These are phyloP conservation scores for Stropharia rugosoannulata DNA, from an alignment of 768 basidiomycete species.

Conservation along the genomic window DNA sequence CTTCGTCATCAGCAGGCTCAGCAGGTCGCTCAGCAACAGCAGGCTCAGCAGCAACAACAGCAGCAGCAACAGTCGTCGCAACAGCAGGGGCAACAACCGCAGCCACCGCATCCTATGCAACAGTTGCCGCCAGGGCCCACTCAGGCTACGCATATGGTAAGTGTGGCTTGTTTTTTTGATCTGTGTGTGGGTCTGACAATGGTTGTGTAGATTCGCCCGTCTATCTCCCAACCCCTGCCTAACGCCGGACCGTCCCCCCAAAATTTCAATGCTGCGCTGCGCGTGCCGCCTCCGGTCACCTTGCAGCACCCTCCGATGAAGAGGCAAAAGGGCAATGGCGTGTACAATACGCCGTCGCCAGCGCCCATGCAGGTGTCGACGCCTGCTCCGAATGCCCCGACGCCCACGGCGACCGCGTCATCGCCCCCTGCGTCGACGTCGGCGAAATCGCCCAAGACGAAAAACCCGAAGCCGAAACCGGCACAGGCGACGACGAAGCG, in stretches of 20 bases:
- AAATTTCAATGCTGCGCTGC: constrained; percentile 14
- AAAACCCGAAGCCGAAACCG: constrained; percentile 46
- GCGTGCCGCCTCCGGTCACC: constrained; percentile 15
- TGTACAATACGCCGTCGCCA: constrained; percentile 20
- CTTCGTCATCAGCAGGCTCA: constrained; percentile 19
- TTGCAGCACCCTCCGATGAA: constrained; percentile 21
- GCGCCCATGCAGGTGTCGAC: constrained; percentile 36
- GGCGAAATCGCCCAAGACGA: constrained; percentile 68
- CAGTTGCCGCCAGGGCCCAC: constrained; percentile 17
- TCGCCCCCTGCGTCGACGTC: constrained; percentile 65
- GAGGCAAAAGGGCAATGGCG: constrained; percentile 12
- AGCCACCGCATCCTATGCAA: constrained; percentile 17
- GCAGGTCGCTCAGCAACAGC: constrained; percentile 4
- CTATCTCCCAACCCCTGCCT: constrained; percentile 19
- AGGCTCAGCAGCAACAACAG: neutral
- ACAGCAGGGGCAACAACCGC: constrained; percentile 2
- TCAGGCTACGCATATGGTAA: constrained; percentile 8
- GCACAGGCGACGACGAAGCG: constrained; percentile 27
- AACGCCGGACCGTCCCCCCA: constrained; percentile 17
- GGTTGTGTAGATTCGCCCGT: constrained; percentile 14
- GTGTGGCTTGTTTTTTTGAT: neutral
- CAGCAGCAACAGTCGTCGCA: neutral
- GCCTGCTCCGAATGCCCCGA: constrained; percentile 43
- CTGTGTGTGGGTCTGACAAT: neutral
- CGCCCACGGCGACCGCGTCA: constrained; percentile 50